These are phyloP conservation scores for Cenchrus purpureus DNA, from an alignment of 176 grass and related monocot genomes.

Conservation along the genomic window DNA sequence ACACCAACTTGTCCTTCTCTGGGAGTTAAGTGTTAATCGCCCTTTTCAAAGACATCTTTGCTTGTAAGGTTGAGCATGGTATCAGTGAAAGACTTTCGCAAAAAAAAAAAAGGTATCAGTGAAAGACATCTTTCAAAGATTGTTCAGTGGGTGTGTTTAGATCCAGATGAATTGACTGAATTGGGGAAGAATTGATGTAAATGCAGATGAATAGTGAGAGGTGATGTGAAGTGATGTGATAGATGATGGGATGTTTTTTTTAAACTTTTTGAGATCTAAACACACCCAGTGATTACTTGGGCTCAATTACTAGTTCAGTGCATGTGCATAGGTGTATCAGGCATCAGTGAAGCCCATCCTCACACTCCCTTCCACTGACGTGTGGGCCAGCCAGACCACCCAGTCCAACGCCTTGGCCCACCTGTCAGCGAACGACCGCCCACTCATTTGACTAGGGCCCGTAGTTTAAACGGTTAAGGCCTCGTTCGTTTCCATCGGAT, in stretches of 20 bases:
- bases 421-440: neutral
- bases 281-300: too few species aligned
- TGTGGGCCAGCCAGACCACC: neutral
- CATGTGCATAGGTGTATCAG: neutral
- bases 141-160: too few species aligned
- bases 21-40: neutral
- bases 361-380: neutral
- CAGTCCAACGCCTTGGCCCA: neutral
- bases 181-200: too few species aligned
- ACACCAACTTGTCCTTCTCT: neutral
- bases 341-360: neutral
- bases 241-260: too few species aligned
- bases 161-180: too few species aligned
- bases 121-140: too few species aligned
- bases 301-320: too few species aligned
- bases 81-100: neutral
- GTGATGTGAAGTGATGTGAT: too few species aligned
- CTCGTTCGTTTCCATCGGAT: too few species aligned
- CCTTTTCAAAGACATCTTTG: conserved; percentile 34
- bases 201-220: too few species aligned
- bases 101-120: neutral
- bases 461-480: neutral
- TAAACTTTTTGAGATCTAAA: too few species aligned
- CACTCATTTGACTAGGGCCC: neutral
- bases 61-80: conserved; percentile 39